phyloP scores from a whole-genome alignment of 2,329 filamentous ascomycete species.

The Aspergillus udagawae region DNA sequence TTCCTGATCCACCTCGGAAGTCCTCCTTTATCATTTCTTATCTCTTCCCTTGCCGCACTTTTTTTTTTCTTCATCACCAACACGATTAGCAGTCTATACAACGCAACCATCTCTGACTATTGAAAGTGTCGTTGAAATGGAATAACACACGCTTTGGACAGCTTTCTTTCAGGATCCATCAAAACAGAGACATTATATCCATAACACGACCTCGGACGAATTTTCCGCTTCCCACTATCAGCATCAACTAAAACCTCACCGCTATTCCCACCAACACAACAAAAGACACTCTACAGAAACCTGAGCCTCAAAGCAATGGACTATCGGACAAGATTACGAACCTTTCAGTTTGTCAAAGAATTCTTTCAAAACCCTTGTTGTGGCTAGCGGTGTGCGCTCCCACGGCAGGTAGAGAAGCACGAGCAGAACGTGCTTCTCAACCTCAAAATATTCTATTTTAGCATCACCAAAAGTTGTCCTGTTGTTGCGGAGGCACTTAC shows the following conservation, averaged over 20 bases:
- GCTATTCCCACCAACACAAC: neutral
- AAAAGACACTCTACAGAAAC: neutral
- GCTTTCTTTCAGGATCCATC: neutral
- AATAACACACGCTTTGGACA: slow-evolving; percentile 15
- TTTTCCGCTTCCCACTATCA: neutral
- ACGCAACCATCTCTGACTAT: neutral
- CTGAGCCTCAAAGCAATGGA: slow-evolving; percentile 9
- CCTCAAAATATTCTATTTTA: neutral
- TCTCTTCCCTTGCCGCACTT: neutral
- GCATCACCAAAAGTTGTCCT: too few species aligned
- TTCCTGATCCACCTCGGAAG: neutral
- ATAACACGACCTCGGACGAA: too few species aligned
- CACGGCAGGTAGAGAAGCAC: neutral
- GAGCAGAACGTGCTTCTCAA: neutral
- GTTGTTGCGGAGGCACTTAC: too few species aligned
- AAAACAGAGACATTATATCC: neutral
- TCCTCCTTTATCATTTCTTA: too few species aligned
- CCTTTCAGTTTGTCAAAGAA: slow-evolving; percentile 3
- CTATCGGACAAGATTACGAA: slow-evolving; percentile 11
- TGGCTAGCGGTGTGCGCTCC: slow-evolving; percentile 17
- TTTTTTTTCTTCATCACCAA: neutral
- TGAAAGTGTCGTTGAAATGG: slow-evolving; percentile 10
- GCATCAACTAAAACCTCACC: too few species aligned
- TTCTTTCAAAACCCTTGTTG: slow-evolving; percentile 12
- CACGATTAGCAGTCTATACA: neutral